Evolutionary conservation across 768 basidiomycete genomes (phyloP), one percentile per base, ranked within the genome.

Genomic region (Chalciporus chontae): DNA sequence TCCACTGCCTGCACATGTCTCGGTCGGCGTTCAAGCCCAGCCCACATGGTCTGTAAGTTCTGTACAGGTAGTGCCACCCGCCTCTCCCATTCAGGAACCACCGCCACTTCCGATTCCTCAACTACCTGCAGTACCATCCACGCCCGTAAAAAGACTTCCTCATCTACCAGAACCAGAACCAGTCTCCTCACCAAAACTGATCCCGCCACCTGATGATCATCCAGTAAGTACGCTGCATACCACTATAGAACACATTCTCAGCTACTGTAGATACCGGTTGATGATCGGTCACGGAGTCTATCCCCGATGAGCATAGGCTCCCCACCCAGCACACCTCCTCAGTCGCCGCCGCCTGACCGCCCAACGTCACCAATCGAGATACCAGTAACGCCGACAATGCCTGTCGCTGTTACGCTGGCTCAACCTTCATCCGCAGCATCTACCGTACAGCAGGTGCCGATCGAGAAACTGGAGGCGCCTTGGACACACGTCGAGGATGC

Each of bases 251-350:
- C 47, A 4, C 40, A 2, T 31, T 58, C 67, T 70, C 60, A 68
- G 64, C n/a, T 47, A 26, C 36, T 46, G 60, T 63, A 62, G 69
- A 70, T 56, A 68, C 53, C 51, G 38, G 45, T 45, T 42, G 56
- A 57, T 37, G 67, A 64, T 45, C 66, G 49, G 45, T 72, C 75
- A 15, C 69, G 78, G 49, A 84, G 77, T 64, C 67, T 80, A 40
- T 80, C 80, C 42, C 81, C 80, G 1, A 83, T 82, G 80, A 84
- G 83, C 47, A 70, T 84, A 38, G 80, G 77, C 54, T 80, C 80
- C 7, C 62, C 73, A 7, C 55, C 68, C 15, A 73, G 69, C 51
- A 72, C 72, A 9, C 71, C 73, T 31, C 53, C 66, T 39, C 65
- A 56, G 27, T 55, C 64, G 4, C 64, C 58, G 5, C 31, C 50